Base-by-base conservation (phyloP, 441 rosid species). In the Sinapis alba region DNA sequence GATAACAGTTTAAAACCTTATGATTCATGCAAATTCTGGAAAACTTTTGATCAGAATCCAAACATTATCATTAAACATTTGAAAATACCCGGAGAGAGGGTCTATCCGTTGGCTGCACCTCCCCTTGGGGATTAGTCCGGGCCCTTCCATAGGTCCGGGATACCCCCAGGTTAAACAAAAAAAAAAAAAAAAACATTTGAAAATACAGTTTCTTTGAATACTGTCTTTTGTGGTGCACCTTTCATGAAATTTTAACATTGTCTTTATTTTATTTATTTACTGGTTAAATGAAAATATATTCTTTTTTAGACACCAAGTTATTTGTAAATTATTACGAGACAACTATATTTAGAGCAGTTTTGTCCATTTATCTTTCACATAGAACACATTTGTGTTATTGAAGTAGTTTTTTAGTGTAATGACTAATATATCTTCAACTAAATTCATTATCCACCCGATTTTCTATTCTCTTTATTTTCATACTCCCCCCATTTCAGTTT, bases 1-100 rank as follows among this genome's bases (percentile, higher is more conserved):
- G 61, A 76, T 76, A 20, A 63, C 61, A 21, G 6, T 69, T 63
- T 20, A 21, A 21, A 50, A 62, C 54, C 7, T 43, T 45, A 3
- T 74, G 36, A 4, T 18, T 18, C 6, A n/a, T 19, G 16, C 58
- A 65, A 36, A 38, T 4, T 53, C 58, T 74, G 24, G 5, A 3
- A 1, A 20, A 28, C n/a, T 28, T 27, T 65, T 11, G 62, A n/a
- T 43, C 36, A 43, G 5, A 27, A 18, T 27, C 56, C 11, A 1
- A 28, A 60, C 38, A 4, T 4, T 27, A 15, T 27, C 63, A 27
- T 59, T 58, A 13, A 24, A 13, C 10, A 6, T n/a, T 58, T 8
- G 62, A 36, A 5, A n/a, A n/a, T n/a, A n/a, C n/a, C n/a, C n/a
- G n/a, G n/a, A n/a, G n/a, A n/a, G n/a, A n/a, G n/a, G n/a, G n/a